phyloP scores from a whole-genome alignment of 2,329 filamentous ascomycete species.

The Beauveria pseudobassiana region DNA sequence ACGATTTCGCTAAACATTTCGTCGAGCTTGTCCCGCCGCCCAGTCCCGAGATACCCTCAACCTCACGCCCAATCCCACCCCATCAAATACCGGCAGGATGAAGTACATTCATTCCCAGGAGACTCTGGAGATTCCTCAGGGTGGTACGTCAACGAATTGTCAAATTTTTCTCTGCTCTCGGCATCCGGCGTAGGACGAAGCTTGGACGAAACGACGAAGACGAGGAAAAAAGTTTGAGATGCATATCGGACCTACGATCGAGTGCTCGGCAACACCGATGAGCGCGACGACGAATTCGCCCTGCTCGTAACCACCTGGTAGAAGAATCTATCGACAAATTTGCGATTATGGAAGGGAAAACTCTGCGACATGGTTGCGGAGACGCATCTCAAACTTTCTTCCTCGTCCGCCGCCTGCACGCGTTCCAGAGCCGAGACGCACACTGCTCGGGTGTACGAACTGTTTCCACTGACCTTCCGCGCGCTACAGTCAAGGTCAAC shows the following conservation, averaged over 20 bases:
- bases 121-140: constrained; percentile 89
- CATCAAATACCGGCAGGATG: constrained; percentile 69
- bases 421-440: not conserved
- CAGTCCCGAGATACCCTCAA: constrained; percentile 34
- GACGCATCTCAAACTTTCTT: constrained; percentile 1
- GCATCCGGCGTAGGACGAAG: constrained; percentile 5
- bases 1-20: constrained; percentile 32
- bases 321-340: not conserved
- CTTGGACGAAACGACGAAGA: not conserved
- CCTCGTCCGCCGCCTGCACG: not conserved
- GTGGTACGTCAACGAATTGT: constrained; percentile 61
- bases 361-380: not conserved
- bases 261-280: not conserved
- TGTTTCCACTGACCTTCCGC: constrained; percentile 22
- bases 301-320: not conserved
- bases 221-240: not conserved
- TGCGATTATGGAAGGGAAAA: not conserved
- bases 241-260: not conserved
- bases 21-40: constrained; percentile 24
- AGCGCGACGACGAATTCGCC: not conserved
- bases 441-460: not conserved
- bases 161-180: constrained; percentile 1
- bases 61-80: constrained; percentile 30
- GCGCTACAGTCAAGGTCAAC: constrained; percentile 76
- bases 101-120: constrained; percentile 99